Evolutionary conservation across 148 eudicot genomes (phyloP).

Genomic region (Spergularia marina): DNA sequence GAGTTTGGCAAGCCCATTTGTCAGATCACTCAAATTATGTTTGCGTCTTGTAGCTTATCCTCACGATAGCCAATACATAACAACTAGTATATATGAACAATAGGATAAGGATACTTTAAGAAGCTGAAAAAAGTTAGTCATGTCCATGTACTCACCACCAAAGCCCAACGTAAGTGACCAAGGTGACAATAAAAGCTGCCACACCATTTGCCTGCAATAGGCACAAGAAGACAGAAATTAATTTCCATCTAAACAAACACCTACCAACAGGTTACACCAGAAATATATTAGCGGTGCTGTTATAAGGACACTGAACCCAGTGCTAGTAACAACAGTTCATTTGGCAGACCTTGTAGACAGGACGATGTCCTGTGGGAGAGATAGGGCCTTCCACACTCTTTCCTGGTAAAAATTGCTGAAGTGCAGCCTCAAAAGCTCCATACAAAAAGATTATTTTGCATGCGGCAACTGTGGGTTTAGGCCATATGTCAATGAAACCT

Average conservation of each 20-base stretch:
- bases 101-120: too few relatives aligned
- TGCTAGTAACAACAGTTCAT: background rate
- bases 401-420: slow-evolving; percentile 82
- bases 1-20: background rate
- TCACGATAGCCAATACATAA: background rate
- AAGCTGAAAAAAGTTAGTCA: background rate
- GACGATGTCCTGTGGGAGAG: slow-evolving; percentile 85
- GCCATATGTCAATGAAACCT: slow-evolving; percentile 77
- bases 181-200: slow-evolving; percentile 71
- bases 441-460: slow-evolving; percentile 84
- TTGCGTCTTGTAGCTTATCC: too few relatives aligned
- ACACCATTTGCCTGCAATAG: slow-evolving; percentile 84
- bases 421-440: slow-evolving; percentile 88
- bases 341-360: slow-evolving; percentile 75
- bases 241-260: background rate
- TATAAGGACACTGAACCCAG: background rate
- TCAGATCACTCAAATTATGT: too few relatives aligned
- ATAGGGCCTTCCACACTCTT: slow-evolving; percentile 90
- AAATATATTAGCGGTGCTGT: background rate
- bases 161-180: slow-evolving; percentile 72
- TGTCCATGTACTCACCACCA: slow-evolving; percentile 71
- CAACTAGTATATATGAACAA: background rate
- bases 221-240: slow-evolving; percentile 1
- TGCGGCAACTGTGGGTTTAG: slow-evolving; percentile 69
- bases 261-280: background rate